These are phyloP conservation scores for Cadophora sp. DNA, from an alignment of 2,329 filamentous ascomycete genomes.

Conservation along the genomic window DNA sequence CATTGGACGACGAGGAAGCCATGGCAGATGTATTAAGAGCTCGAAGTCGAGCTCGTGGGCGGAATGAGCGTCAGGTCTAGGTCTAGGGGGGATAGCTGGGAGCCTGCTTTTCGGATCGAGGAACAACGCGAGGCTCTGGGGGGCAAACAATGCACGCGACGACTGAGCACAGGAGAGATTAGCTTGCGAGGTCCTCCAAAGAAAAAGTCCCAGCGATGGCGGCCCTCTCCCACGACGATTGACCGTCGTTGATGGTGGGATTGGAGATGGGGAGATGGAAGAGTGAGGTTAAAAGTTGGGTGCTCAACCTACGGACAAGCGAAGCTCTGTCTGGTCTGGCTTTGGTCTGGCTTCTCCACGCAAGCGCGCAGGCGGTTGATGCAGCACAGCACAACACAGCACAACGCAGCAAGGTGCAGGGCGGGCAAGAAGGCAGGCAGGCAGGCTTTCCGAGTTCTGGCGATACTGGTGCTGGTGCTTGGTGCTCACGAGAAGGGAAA, in stretches of 20 bases:
- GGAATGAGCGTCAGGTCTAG: constrained; percentile 33
- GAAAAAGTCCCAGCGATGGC: constrained; percentile 16
- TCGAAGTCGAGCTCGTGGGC: constrained; percentile 32
- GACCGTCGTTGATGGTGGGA: constrained; percentile 29
- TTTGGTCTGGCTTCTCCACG: neutral
- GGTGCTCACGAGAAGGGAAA: constrained; percentile 10
- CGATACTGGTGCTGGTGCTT: neutral
- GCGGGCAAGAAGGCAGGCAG: neutral
- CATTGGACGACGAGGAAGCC: constrained; percentile 70
- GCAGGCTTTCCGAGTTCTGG: constrained; percentile 18
- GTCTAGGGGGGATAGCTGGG: constrained; percentile 22
- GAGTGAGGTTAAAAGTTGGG: constrained; percentile 19
- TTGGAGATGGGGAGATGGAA: constrained; percentile 19
- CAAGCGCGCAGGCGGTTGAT: constrained; percentile 12
- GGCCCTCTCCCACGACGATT: constrained; percentile 29
- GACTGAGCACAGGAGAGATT: constrained; percentile 33
- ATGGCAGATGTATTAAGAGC: constrained; percentile 36
- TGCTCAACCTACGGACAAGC: constrained; percentile 25
- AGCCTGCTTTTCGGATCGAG: constrained; percentile 24
- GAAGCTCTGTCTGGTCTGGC: constrained; percentile 10
- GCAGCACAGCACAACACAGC: constrained; percentile 15
- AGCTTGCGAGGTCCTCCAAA: constrained; percentile 20
- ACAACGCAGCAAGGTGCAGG: constrained; percentile 14
- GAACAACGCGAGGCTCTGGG: constrained; percentile 29
- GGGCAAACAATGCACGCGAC: constrained; percentile 35